A percentile compares a stretch with the other conserved stretches of the same genome.
Conservation (phyloP, 805 yeast genomes). For the Cyberlindnera samutprakarnensis region DNA sequence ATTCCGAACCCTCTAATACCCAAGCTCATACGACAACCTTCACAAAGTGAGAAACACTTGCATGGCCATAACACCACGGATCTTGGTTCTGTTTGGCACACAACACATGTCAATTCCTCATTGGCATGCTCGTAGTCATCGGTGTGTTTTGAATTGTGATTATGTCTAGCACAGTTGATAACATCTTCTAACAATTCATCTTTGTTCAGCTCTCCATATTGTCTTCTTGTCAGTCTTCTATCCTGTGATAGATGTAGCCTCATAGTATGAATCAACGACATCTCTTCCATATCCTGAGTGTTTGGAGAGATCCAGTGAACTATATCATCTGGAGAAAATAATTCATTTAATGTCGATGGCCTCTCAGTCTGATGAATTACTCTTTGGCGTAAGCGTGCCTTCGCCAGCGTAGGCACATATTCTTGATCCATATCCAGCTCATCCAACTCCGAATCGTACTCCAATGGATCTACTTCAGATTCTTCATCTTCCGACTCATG, state of each 20-base stretch:
- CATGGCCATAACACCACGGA: conserved; percentile 91
- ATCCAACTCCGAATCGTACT: conserved; percentile 25
- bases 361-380: neutral
- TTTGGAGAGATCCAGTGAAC: conserved; percentile 25
- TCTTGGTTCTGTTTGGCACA: conserved; percentile 70
- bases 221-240: conserved; percentile 27
- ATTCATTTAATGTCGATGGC: conserved; percentile 10
- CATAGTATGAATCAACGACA: conserved; percentile 8
- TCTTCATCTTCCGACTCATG: no score
- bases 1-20: conserved; percentile 66
- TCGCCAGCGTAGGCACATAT: conserved; percentile 11
- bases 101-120: conserved; percentile 53
- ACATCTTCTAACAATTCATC: conserved; percentile 25
- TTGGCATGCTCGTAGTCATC: conserved; percentile 26
- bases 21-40: conserved; percentile 67
- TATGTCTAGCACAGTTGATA: conserved; percentile 8
- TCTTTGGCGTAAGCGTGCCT: conserved; percentile 7
- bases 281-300: conserved; percentile 17
- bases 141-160: conserved; percentile 1
- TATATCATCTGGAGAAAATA: conserved; percentile 15
- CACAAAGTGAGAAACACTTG: conserved; percentile 82
- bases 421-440: conserved; percentile 16
- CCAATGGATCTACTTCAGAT: conserved; percentile 22
- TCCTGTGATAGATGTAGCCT: conserved; percentile 17
- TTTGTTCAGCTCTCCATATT: conserved; percentile 24